phyloP scores from a whole-genome alignment of 345 rosid genomes.

The Combretum micranthum region DNA sequence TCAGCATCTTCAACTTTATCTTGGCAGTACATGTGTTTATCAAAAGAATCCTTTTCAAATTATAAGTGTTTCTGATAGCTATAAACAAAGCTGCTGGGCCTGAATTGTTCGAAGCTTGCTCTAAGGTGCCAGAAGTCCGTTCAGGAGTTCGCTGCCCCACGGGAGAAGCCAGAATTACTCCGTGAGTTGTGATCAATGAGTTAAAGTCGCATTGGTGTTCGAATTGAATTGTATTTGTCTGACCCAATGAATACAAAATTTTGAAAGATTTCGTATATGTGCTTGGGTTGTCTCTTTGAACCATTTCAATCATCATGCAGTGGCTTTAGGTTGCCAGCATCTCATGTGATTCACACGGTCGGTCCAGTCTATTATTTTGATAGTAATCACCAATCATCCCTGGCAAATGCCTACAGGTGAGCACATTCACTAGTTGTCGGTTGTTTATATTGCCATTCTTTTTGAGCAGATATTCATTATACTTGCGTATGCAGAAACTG shows the following conservation, averaged over 20 bases:
- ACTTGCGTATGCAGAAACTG: constrained; percentile 46
- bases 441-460: not conserved
- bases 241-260: not conserved
- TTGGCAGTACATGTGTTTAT: not conserved
- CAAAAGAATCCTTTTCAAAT: not conserved
- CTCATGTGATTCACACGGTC: too few species aligned
- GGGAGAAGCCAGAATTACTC: constrained; percentile 88
- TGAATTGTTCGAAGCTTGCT: constrained; percentile 56
- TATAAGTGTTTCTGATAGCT: constrained; percentile 22
- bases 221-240: too few species aligned
- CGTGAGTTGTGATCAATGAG: constrained; percentile 17
- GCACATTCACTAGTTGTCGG: not conserved
- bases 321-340: constrained; percentile 67
- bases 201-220: too few species aligned
- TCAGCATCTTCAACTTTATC: constrained; percentile 7
- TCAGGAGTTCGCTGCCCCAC: constrained; percentile 73
- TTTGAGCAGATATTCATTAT: constrained; percentile 1
- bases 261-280: not conserved
- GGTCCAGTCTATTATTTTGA: constrained; percentile 62
- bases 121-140: constrained; percentile 51
- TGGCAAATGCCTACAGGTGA: constrained; percentile 59
- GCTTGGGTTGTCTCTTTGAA: not conserved
- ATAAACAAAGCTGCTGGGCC: constrained; percentile 85
- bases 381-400: constrained; percentile 40
- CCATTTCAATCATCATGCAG: constrained; percentile 24